Base-by-base conservation (phyloP, 2,329 filamentous ascomycete genomes). In the Juglanconis oblonga region DNA sequence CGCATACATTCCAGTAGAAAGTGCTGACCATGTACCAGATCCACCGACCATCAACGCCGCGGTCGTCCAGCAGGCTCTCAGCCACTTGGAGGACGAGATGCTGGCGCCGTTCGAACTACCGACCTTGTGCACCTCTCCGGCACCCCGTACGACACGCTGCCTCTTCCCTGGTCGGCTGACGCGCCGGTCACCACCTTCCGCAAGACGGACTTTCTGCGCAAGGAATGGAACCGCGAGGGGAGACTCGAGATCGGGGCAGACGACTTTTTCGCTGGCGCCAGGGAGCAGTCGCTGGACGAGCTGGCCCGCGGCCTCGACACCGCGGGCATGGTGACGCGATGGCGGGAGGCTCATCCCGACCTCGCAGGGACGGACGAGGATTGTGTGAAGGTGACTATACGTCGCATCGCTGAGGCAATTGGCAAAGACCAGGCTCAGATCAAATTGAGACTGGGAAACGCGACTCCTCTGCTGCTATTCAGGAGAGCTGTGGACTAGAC, bases 161-260 rank as follows among this genome's bases (percentile, higher is more conserved):
- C 62, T 3, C 64, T 83, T 6, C 80, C 80, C 0, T 84, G 81
- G 80, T 68, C 67, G 7, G 42, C 73, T 9, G 64, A 64, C 0
- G 48, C 72, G 61, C 59, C 55, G 0, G 62, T 66, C 1, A 24
- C 5, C 7, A 7, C 44, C 3, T 59, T 59, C 17, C n/a, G 31
- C 13, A 32, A 29, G 29, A 40, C n/a, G 13, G 5, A 13, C 3
- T 78, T 74, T 53, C 55, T 71, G 31, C 70, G 74, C 10, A 68
- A 67, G 45, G 72, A 74, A 4, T 79, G 73, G 71, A 69, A 75
- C 36, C 61, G 67, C 4, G 69, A 72, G 36, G 72, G 71, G 1
- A 53, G 70, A 3, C 61, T 68, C 8, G 66, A 59, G 10, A 62
- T 70, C 13, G 66, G 65, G 1, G 49, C 49, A 5, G 50, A 67